Evolutionary conservation across 805 yeast species (phyloP).

Genomic region (Wickerhamiella cacticola): DNA sequence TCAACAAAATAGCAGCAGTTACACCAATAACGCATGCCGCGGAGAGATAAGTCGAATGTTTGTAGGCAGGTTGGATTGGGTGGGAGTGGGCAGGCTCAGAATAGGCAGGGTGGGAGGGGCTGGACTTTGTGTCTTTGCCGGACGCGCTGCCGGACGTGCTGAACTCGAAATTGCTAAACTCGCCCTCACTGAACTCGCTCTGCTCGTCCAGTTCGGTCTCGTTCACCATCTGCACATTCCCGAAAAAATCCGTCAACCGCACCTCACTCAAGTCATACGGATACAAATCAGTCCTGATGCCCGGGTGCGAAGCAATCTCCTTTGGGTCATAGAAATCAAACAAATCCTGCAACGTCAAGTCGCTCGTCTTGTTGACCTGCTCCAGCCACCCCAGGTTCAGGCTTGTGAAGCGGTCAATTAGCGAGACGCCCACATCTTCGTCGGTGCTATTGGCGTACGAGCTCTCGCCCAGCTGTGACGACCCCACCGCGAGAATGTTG

Average conservation of each 20-base stretch:
- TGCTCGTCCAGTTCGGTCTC: neutral
- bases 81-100: too few species aligned
- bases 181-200: neutral
- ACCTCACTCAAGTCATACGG: conserved; percentile 55
- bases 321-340: conserved; percentile 76
- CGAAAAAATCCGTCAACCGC: conserved; percentile 83
- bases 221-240: conserved; percentile 72
- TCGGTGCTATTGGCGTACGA: conserved; percentile 95
- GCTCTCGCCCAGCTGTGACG: conserved; percentile 74
- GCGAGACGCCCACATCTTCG: conserved; percentile 92
- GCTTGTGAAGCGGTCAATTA: conserved; percentile 91
- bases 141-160: too few species aligned
- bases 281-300: conserved; percentile 76
- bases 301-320: conserved; percentile 82
- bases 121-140: too few species aligned
- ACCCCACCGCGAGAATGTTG: conserved; percentile 83
- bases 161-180: too few species aligned
- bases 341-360: conserved; percentile 65
- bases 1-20: too few species aligned
- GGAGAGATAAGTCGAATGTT: too few species aligned
- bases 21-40: too few species aligned
- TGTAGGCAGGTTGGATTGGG: too few species aligned
- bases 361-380: conserved; percentile 60
- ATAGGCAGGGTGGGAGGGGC: too few species aligned
- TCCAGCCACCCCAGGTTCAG: conserved; percentile 70